Base-by-base conservation (phyloP, 1,139 yeast species). In the Suhomyces panamericanus region DNA sequence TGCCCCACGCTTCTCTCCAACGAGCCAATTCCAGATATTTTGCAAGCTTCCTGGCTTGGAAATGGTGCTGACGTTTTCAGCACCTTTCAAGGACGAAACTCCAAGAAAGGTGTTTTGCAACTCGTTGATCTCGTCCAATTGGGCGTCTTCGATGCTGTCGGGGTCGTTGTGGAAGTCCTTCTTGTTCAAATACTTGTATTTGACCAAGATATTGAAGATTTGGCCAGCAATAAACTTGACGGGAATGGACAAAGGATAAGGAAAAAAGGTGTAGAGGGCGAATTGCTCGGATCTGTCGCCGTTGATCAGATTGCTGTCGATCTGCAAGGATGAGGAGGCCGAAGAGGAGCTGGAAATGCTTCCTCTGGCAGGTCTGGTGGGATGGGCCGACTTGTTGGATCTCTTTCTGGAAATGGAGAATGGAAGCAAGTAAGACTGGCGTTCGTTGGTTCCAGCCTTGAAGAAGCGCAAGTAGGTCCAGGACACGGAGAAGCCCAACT, bases 241-340 rank as follows among this genome's bases (percentile, higher is more conserved):
- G 0, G 67, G 6, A 6, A 58, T 31, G 6, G 76, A 68, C 6
- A 74, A 27, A 1, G 79, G 79, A 20, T 58, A 59, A 2, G 79
- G 80, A 60, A 74, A 73, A 55, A 74, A 73, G 3, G 78, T 71
- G 40, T 64, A 53, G 15, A 75, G 54, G 20, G 78, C 59, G 54
- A 75, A 74, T 49, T 68, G 75, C 13, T 66, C 68, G 0, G 77
- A 64, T 43, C 77, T 56, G 47, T 74, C 79, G 15, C 79, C 78
- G 40, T 49, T 56, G 8, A 58, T 43, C 12, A 51, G 51, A 11
- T 53, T 52, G 29, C 53, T 54, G 17, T 67, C 73, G 26, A 67
- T 42, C 32, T 63, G 66, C 30, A 66, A 51, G 30, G 63, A 42
- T 6, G 49, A 8, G 8, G 49, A 16, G 4, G 48, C 16, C 4